Conservation (phyloP, 1,284 basidiomycete species). For the Rhodotorula sp. region DNA sequence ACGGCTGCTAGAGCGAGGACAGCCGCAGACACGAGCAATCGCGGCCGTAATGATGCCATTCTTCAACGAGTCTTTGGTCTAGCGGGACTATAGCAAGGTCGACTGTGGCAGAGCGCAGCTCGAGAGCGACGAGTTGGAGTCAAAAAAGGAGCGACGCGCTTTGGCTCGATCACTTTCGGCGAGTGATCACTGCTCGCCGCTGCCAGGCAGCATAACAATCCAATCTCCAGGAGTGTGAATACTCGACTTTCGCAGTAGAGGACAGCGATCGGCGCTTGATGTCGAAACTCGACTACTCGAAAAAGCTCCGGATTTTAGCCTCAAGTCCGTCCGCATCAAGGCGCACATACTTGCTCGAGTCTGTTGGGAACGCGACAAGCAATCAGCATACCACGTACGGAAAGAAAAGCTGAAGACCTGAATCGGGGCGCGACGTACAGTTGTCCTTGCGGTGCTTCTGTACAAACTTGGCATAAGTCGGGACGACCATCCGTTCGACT, state of each 20-base stretch:
- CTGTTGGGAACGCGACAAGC: slow-evolving; percentile 9
- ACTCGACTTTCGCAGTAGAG: too few relatives aligned
- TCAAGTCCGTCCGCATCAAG: slow-evolving; percentile 42
- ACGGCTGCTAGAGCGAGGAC: not conserved
- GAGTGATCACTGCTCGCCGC: not conserved
- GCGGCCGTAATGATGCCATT: not conserved
- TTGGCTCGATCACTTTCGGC: not conserved
- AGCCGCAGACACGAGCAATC: not conserved
- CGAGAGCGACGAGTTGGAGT: too few relatives aligned
- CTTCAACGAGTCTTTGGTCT: too few relatives aligned
- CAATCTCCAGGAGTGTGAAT: too few relatives aligned
- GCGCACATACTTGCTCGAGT: slow-evolving; percentile 44
- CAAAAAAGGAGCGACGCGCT: not conserved
- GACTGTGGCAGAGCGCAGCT: too few relatives aligned
- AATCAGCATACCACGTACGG: not conserved
- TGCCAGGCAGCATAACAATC: too few relatives aligned
- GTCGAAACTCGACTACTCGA: slow-evolving; percentile 17
- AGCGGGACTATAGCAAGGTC: too few relatives aligned
- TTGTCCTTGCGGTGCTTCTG: slow-evolving; percentile 41
- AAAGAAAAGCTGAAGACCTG: too few relatives aligned
- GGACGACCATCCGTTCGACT: slow-evolving; percentile 46
- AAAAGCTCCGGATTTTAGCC: slow-evolving; percentile 39
- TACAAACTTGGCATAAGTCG: slow-evolving; percentile 45
- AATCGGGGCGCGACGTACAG: too few relatives aligned
- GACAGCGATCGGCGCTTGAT: not conserved